Conservation (phyloP, 73 alveolate genomes). For the Paramecium primaurelia region DNA sequence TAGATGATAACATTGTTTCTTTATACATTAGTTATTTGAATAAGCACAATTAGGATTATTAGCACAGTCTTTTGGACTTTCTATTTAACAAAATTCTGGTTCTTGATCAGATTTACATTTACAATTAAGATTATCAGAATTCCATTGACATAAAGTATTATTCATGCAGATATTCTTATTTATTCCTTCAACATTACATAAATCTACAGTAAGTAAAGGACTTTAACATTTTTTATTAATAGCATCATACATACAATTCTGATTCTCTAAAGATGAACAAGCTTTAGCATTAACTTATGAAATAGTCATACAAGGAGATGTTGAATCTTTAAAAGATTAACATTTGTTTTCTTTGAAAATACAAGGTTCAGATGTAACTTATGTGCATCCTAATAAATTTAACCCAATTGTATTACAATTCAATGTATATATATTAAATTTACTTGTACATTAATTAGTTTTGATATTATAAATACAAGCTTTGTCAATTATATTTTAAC, state of each 20-base stretch:
- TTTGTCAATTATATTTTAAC: neutral
- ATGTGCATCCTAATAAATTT: neutral
- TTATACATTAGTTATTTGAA: neutral
- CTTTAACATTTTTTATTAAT: neutral
- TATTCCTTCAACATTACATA: neutral
- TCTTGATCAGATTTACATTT: neutral
- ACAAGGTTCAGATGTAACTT: neutral
- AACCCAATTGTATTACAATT: neutral
- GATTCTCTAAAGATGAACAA: neutral
- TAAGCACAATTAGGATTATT: neutral
- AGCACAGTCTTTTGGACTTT: neutral
- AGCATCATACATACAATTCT: neutral
- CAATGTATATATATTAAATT: neutral
- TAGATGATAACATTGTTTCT: neutral
- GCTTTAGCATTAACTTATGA: neutral
- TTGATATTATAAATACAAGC: neutral
- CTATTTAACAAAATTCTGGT: neutral
- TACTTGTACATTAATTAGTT: neutral
- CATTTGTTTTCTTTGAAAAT: neutral
- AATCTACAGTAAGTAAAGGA: neutral
- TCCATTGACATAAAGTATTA: neutral
- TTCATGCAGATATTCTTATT: neutral
- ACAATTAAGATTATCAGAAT: neutral
- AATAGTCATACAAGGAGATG: neutral
- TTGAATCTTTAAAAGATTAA: neutral